Conservation (phyloP, 495 filamentous ascomycete genomes). For the Penicillium longicatenatum region DNA sequence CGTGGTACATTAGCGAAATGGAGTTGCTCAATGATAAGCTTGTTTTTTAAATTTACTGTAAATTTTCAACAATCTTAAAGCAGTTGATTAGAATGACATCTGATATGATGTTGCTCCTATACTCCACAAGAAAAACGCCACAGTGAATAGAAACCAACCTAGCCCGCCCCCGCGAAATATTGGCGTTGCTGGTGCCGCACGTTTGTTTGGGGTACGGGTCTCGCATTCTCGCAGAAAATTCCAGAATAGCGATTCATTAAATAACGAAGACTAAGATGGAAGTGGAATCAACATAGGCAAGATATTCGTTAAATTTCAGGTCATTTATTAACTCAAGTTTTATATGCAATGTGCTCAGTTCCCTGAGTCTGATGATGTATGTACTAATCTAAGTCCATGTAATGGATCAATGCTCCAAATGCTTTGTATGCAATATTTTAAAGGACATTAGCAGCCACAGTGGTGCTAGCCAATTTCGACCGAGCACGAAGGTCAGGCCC, state of each 20-base stretch:
- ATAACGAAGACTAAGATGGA: not conserved
- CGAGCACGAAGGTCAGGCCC: conserved; percentile 42
- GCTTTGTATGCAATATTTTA: not conserved
- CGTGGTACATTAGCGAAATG: too few relatives aligned
- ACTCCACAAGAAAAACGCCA: not conserved
- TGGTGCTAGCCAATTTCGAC: conserved; percentile 32
- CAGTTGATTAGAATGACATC: not conserved
- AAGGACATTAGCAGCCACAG: conserved; percentile 4
- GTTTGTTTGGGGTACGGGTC: too few relatives aligned
- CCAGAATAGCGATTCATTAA: not conserved
- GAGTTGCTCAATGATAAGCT: too few relatives aligned
- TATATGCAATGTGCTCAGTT: not conserved
- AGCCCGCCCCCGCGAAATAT: too few relatives aligned
- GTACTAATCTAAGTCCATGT: not conserved
- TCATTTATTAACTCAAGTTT: not conserved
- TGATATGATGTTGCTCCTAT: not conserved
- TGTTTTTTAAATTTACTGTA: too few relatives aligned
- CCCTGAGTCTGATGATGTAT: not conserved
- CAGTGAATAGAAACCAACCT: not conserved
- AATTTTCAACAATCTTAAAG: not conserved
- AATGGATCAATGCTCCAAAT: not conserved
- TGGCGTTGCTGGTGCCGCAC: too few relatives aligned
- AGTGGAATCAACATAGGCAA: not conserved
- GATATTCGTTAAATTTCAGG: not conserved
- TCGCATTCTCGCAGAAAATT: too few relatives aligned